phyloP scores from a whole-genome alignment of 352 stramenopile species.

The Globisporangium okanoganense region DNA sequence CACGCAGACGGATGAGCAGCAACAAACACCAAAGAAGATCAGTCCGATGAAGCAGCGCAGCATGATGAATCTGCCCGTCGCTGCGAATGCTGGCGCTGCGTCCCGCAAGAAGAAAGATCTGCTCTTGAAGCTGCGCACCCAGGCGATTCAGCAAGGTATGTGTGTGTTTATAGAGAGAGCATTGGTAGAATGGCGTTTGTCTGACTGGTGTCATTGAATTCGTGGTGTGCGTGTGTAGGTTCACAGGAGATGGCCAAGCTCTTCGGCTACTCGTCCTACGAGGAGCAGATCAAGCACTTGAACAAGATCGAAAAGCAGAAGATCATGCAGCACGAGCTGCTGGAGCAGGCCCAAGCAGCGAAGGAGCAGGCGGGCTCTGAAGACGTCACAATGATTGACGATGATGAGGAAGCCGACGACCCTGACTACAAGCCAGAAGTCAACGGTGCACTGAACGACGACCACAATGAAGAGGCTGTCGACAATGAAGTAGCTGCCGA shows the following conservation, averaged over 20 bases:
- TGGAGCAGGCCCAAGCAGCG: constrained; percentile 22
- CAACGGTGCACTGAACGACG: constrained; percentile 10
- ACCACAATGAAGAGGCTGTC: constrained; percentile 12
- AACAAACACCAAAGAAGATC: constrained; percentile 13
- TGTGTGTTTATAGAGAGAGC: not conserved
- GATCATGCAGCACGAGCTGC: constrained; percentile 44
- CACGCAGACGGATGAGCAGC: not conserved
- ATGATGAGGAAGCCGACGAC: constrained; percentile 12
- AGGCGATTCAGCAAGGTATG: constrained; percentile 59
- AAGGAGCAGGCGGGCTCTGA: constrained; percentile 10
- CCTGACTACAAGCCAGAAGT: constrained; percentile 8
- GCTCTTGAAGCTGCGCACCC: constrained; percentile 40
- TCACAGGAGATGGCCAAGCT: constrained; percentile 65
- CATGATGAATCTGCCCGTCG: constrained; percentile 51
- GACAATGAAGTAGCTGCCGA: constrained; percentile 11
- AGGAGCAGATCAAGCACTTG: constrained; percentile 64
- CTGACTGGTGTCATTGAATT: not conserved
- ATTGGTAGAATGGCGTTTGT: not conserved
- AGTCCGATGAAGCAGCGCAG: constrained; percentile 38
- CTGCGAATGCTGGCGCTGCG: constrained; percentile 17
- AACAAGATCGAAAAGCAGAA: constrained; percentile 64
- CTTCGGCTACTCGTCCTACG: constrained; percentile 71
- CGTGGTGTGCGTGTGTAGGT: constrained; percentile 12
- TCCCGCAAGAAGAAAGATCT: constrained; percentile 63
- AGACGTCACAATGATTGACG: constrained; percentile 9